Percentiles rank a stretch among this genome's conserved stretches.
phyloP scores from a whole-genome alignment of 345 rosid species.

The Anastatica hierochuntica region DNA sequence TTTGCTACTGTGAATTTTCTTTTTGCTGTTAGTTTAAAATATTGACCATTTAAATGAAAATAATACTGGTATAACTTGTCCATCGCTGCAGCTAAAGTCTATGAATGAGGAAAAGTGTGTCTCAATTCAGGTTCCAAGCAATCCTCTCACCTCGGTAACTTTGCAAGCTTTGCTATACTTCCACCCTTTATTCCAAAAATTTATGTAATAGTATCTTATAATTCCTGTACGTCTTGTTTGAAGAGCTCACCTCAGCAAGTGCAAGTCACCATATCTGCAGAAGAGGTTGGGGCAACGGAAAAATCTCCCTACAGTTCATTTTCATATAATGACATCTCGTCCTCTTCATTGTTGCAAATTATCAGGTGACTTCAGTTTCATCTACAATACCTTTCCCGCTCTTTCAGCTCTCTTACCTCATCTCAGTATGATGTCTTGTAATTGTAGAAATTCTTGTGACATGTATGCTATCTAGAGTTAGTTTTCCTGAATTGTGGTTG shows the following conservation, averaged over 20 bases:
- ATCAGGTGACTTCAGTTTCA: constrained; percentile 57
- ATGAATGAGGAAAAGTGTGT: constrained; percentile 57
- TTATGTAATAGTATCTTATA: constrained; percentile 5
- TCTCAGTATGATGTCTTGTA: not conserved
- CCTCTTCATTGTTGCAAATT: constrained; percentile 60
- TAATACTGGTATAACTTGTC: constrained; percentile 6
- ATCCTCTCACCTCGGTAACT: constrained; percentile 48
- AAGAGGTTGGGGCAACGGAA: constrained; percentile 82
- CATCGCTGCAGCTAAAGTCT: constrained; percentile 49
- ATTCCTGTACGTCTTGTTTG: constrained; percentile 11
- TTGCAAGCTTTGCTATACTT: constrained; percentile 22
- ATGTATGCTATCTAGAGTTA: not conserved
- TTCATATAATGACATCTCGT: constrained; percentile 54
- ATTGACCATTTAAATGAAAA: not conserved
- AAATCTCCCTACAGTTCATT: constrained; percentile 70
- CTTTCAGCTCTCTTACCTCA: constrained; percentile 8
- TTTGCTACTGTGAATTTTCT: not conserved
- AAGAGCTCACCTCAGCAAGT: constrained; percentile 60
- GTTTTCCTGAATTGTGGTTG: constrained; percentile 2
- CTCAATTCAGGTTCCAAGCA: constrained; percentile 56
- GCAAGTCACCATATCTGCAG: constrained; percentile 66
- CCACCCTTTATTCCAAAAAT: constrained; percentile 1
- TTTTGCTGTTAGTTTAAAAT: not conserved
- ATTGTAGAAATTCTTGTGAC: not conserved
- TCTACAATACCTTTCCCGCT: not conserved